These are phyloP conservation scores for Fusarium papillatum DNA, from an alignment of 2,329 filamentous ascomycete species.

Conservation along the genomic window DNA sequence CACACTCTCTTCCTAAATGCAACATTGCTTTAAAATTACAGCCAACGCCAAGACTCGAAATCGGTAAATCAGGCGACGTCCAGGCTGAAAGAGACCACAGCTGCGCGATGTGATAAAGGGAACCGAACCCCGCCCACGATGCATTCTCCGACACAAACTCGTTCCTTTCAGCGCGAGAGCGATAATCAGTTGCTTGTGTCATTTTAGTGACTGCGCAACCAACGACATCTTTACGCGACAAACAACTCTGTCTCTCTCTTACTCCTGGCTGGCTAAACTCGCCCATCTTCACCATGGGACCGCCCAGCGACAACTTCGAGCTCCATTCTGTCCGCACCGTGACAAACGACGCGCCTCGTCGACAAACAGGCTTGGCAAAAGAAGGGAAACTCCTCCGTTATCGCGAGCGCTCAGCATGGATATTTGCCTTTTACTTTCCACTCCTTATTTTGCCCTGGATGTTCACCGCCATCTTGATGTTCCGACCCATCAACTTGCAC, in stretches of 20 bases:
- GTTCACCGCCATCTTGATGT: constrained; percentile 28
- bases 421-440: background rate
- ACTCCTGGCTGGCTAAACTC: background rate
- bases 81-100: background rate
- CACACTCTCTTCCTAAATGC: background rate
- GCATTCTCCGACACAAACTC: background rate
- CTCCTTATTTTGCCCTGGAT: constrained; percentile 23
- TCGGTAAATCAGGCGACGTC: background rate
- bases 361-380: constrained; percentile 11
- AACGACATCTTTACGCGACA: background rate
- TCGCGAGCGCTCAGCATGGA: background rate
- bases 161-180: background rate
- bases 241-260: background rate
- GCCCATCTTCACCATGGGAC: background rate
- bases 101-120: background rate
- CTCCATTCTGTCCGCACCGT: background rate
- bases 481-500: constrained; percentile 7
- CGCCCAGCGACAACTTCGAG: background rate
- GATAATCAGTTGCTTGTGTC: background rate
- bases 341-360: background rate
- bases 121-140: background rate
- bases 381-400: background rate
- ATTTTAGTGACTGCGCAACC: background rate
- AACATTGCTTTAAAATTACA: background rate
- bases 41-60: background rate